phyloP scores from a whole-genome alignment of 768 basidiomycete species.

The Sutorius australiensis region DNA sequence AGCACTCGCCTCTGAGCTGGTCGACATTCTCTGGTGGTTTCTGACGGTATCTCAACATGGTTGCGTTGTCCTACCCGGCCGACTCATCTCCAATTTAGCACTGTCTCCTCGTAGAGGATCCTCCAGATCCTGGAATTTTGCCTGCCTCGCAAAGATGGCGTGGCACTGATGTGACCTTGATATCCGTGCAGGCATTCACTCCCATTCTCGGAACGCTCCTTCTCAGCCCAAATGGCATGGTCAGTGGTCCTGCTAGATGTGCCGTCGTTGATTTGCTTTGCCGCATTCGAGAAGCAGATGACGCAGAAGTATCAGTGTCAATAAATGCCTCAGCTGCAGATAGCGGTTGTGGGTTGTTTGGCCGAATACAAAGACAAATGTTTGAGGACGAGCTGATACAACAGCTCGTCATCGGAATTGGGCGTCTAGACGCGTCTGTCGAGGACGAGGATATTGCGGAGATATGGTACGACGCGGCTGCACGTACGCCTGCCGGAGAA shows the following conservation, averaged over 20 bases:
- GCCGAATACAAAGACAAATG: conserved; percentile 50
- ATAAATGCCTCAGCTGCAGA: conserved; percentile 34
- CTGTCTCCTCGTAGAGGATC: conserved; percentile 61
- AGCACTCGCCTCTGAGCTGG: conserved; percentile 76
- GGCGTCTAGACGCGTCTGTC: conserved; percentile 51
- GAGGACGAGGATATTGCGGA: conserved; percentile 36
- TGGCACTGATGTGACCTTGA: conserved; percentile 34
- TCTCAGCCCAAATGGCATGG: conserved; percentile 69
- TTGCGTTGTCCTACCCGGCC: conserved; percentile 1
- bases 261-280: conserved; percentile 77
- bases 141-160: conserved; percentile 14
- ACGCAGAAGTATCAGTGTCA: conserved; percentile 33
- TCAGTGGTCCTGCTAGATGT: conserved; percentile 69
- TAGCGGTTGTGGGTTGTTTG: conserved; percentile 45
- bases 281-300: conserved; percentile 62
- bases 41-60: conserved; percentile 48
- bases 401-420: conserved; percentile 89
- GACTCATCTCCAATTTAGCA: conserved; percentile 39
- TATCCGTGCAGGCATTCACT: conserved; percentile 86
- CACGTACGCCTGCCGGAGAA: conserved; percentile 31
- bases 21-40: conserved; percentile 91
- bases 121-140: conserved; percentile 13
- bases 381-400: conserved; percentile 80
- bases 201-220: conserved; percentile 87
- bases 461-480: conserved; percentile 31